These are phyloP conservation scores for Xylariaceae sp. DNA, from an alignment of 2,329 filamentous ascomycete species.

Conservation along the genomic window DNA sequence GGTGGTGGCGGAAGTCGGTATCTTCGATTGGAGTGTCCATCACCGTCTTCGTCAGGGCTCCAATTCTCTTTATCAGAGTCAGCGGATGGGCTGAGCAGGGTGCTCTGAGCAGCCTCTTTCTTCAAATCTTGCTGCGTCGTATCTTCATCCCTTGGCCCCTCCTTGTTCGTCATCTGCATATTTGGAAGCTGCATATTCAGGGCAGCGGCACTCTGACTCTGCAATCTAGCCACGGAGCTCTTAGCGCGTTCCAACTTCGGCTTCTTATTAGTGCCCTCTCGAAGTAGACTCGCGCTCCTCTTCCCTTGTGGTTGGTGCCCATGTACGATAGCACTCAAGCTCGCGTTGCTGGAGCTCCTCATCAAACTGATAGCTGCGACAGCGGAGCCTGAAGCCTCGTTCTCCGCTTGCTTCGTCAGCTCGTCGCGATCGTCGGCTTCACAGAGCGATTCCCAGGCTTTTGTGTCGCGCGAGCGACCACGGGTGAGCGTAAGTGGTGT, in stretches of 20 bases:
- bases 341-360: conserved; percentile 61
- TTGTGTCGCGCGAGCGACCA: conserved; percentile 79
- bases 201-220: conserved; percentile 35
- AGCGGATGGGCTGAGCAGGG: conserved; percentile 42
- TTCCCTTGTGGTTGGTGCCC: conserved; percentile 12
- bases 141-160: conserved; percentile 25
- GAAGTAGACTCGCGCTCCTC: conserved; percentile 16
- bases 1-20: conserved; percentile 1
- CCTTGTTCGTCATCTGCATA: conserved; percentile 13
- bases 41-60: conserved; percentile 52
- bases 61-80: conserved; percentile 98
- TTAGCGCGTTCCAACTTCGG: conserved; percentile 56
- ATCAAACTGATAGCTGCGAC: conserved; percentile 78
- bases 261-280: conserved; percentile 49
- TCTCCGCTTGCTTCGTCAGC: conserved; percentile 74
- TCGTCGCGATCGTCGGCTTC: conserved; percentile 76
- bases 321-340: conserved; percentile 35
- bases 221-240: conserved; percentile 61
- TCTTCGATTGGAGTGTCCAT: conserved; percentile 19
- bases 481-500: conserved; percentile 55
- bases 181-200: background rate
- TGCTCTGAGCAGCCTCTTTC: conserved; percentile 41
- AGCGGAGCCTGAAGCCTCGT: conserved; percentile 75
- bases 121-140: conserved; percentile 26
- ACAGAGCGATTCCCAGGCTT: conserved; percentile 88